These are phyloP conservation scores for Lachnellula subtilissima DNA, from an alignment of 2,329 filamentous ascomycete genomes.

Conservation along the genomic window DNA sequence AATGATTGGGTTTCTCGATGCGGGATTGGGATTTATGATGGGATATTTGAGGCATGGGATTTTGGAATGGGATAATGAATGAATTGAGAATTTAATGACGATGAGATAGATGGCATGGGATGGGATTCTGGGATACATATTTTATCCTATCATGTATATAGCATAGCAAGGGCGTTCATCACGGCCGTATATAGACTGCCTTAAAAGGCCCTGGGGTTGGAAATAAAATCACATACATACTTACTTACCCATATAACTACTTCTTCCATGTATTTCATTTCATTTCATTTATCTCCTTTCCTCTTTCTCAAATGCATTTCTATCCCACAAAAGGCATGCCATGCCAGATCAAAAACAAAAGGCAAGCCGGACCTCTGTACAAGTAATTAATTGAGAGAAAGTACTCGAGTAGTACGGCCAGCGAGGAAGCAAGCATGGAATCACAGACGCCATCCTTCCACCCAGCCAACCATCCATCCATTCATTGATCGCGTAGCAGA, in stretches of 20 bases:
- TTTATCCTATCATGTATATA: conserved; percentile 9
- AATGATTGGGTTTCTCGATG: neutral
- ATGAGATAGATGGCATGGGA: conserved; percentile 4
- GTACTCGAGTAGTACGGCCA: neutral
- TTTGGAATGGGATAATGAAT: neutral
- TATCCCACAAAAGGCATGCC: neutral
- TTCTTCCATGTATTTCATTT: neutral
- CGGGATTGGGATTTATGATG: neutral
- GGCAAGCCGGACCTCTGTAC: neutral
- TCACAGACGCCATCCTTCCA: neutral
- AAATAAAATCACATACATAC: neutral
- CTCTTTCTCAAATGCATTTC: neutral
- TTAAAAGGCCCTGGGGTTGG: neutral
- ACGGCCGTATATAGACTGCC: conserved; percentile 1
- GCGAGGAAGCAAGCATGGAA: neutral
- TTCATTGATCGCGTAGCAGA: neutral
- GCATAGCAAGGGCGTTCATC: conserved; percentile 4
- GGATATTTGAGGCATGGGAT: neutral
- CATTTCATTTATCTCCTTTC: neutral
- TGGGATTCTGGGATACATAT: neutral
- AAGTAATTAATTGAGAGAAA: neutral
- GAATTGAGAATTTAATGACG: neutral
- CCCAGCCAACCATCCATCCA: neutral
- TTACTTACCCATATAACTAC: neutral
- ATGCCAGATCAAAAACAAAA: neutral